Conservation (phyloP, 2,329 filamentous ascomycete species). For the Calonectria montana region DNA sequence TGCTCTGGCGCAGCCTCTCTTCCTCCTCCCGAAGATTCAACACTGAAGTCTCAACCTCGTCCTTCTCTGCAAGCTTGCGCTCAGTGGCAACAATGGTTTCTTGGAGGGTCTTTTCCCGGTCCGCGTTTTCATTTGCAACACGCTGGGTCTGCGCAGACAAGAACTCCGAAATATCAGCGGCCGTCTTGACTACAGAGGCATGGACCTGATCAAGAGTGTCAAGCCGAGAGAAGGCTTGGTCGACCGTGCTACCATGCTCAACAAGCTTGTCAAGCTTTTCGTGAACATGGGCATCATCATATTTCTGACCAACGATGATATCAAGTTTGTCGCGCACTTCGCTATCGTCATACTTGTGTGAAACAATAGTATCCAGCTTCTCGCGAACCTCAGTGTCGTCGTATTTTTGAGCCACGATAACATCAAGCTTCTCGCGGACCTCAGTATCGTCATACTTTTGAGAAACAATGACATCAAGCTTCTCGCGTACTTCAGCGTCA, state of each 20-base stretch:
- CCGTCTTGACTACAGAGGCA: slow-evolving; percentile 85
- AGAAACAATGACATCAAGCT: slow-evolving; percentile 38
- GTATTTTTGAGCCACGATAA: slow-evolving; percentile 58
- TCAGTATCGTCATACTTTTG: slow-evolving; percentile 69
- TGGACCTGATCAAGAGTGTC: slow-evolving; percentile 91
- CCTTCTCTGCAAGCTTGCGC: slow-evolving; percentile 74
- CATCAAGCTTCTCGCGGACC: slow-evolving; percentile 42
- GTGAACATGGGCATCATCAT: slow-evolving; percentile 44
- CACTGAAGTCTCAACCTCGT: slow-evolving; percentile 70
- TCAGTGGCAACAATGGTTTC: slow-evolving; percentile 86
- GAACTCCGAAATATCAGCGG: slow-evolving; percentile 85
- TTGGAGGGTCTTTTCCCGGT: slow-evolving; percentile 81
- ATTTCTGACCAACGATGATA: slow-evolving; percentile 40
- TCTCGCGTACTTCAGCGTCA: slow-evolving; percentile 43
- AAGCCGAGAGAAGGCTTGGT: slow-evolving; percentile 79
- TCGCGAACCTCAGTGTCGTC: slow-evolving; percentile 66
- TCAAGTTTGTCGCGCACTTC: slow-evolving; percentile 45
- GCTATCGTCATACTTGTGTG: slow-evolving; percentile 60
- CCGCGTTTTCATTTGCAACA: slow-evolving; percentile 81
- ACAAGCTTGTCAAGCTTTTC: slow-evolving; percentile 65
- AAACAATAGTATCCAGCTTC: slow-evolving; percentile 63
- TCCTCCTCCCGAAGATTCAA: slow-evolving; percentile 63
- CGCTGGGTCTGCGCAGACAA: slow-evolving; percentile 80
- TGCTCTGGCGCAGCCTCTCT: slow-evolving; percentile 62
- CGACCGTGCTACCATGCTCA: slow-evolving; percentile 72